Evolutionary conservation across 1,284 basidiomycete genomes (phyloP), one percentile per base, ranked within the genome.

Genomic region (Tetrapyrgos nigripes): DNA sequence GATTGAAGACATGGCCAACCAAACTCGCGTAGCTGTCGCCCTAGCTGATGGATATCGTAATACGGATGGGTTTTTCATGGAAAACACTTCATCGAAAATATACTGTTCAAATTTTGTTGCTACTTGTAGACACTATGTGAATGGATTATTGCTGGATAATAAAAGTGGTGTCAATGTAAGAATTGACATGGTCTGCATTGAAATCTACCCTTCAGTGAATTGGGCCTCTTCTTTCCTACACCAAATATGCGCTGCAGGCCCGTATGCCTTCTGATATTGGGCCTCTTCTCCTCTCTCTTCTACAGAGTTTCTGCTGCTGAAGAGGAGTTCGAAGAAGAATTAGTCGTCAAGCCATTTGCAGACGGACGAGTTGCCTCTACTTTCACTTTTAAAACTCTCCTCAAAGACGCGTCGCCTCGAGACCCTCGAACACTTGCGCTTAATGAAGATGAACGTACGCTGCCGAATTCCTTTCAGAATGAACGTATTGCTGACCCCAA

Each of bases 291-390:
- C 9, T 31, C 53, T 33, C 3, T 54, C 28, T 26, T 21, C 31
- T 27, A 28, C 4, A 17, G 53, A 17, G 54, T 6, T 28, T 19
- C 19, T 21, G 4, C 19, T 17, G 37, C 37, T n/a, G 28, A 50
- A 10, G 88, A 86, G 69, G 71, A 73, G 46, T 91, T 90, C 63
- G 69, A 83, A 57, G 96, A 98, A 76, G 73, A 84, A 31, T 81
- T 98, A 5, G 78, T 80, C 1, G 73, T 98, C 23, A 85, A 84
- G 46, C 88, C 93, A 0, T 83, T 98, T 19, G 78, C 83, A 17
- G 94, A 98, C 72, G 97, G 96, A 53, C 91, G 89, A 68, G 85
- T 98, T 24, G 83, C 87, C 0, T 85, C 94, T 0, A 81, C 84
- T n/a, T 98, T 98, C 79, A 83, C 88, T 1, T 97, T 97, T 73